Evolutionary conservation across 2,329 filamentous ascomycete species (phyloP).

Genomic region (Ascochyta clinopodiicola): DNA sequence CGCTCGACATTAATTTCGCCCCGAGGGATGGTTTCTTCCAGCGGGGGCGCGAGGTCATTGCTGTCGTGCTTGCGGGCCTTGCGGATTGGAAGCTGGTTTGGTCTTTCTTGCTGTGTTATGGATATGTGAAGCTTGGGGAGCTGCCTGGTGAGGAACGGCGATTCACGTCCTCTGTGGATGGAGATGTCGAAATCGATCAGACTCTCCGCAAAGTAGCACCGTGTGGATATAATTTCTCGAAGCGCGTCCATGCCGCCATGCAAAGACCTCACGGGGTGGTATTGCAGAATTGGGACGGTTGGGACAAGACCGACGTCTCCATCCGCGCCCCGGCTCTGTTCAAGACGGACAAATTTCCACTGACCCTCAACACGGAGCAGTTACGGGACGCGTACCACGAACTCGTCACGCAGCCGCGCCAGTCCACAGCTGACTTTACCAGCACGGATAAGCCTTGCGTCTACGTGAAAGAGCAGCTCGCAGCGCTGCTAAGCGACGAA

Average conservation of each 20-base stretch:
- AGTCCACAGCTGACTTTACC: background rate
- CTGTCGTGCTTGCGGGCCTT: background rate
- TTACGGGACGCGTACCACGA: background rate
- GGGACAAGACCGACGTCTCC: background rate
- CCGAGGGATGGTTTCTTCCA: background rate
- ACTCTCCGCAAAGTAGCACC: no score
- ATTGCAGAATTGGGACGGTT: background rate
- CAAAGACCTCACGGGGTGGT: background rate
- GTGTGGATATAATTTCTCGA: no score
- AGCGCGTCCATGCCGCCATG: no score
- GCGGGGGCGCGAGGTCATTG: background rate
- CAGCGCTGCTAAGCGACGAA: background rate
- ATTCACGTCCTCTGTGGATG: background rate
- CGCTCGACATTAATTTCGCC: background rate
- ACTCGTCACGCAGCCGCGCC: background rate
- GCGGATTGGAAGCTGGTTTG: background rate
- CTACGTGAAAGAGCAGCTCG: background rate
- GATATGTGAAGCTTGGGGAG: background rate
- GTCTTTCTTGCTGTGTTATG: background rate
- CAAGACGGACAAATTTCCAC: background rate
- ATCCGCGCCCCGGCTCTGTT: background rate
- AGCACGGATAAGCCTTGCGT: background rate
- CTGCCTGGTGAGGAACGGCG: background rate
- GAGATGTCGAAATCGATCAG: no score
- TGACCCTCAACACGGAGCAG: background rate